Evolutionary conservation across 352 stramenopile species (phyloP).

Genomic region (Thalassiosira sp.): DNA sequence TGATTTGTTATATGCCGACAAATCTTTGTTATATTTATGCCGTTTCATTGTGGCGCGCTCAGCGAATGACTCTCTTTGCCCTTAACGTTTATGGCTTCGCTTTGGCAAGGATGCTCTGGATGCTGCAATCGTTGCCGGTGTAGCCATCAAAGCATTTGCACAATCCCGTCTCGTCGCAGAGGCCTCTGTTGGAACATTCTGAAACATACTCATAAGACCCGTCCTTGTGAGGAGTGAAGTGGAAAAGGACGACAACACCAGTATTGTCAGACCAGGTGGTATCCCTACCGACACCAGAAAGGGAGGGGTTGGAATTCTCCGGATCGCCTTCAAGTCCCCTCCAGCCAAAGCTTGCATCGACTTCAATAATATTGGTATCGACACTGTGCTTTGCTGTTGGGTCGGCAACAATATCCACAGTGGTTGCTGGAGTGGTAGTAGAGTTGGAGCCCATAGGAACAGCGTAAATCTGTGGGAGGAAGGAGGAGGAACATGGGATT

Average conservation of each 20-base stretch:
- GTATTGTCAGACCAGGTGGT: constrained; percentile 55
- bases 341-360: constrained; percentile 60
- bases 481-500: not conserved
- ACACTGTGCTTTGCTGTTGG: constrained; percentile 41
- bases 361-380: constrained; percentile 60
- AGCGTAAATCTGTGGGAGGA: constrained; percentile 29
- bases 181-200: constrained; percentile 69
- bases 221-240: constrained; percentile 45
- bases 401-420: constrained; percentile 36
- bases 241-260: constrained; percentile 55
- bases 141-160: constrained; percentile 81
- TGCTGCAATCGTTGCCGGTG: constrained; percentile 44
- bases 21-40: too few relatives aligned
- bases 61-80: too few relatives aligned
- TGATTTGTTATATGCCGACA: too few relatives aligned
- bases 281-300: constrained; percentile 20
- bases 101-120: constrained; percentile 47
- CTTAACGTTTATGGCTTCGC: constrained; percentile 4
- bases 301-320: constrained; percentile 41
- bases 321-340: constrained; percentile 51
- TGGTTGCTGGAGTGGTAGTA: constrained; percentile 22
- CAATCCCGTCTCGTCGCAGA: constrained; percentile 63
- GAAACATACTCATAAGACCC: constrained; percentile 62
- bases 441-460: constrained; percentile 39
- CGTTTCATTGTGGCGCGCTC: too few relatives aligned